Conservation (phyloP, 2,329 filamentous ascomycete species). For the Aspergillus tamarii region DNA sequence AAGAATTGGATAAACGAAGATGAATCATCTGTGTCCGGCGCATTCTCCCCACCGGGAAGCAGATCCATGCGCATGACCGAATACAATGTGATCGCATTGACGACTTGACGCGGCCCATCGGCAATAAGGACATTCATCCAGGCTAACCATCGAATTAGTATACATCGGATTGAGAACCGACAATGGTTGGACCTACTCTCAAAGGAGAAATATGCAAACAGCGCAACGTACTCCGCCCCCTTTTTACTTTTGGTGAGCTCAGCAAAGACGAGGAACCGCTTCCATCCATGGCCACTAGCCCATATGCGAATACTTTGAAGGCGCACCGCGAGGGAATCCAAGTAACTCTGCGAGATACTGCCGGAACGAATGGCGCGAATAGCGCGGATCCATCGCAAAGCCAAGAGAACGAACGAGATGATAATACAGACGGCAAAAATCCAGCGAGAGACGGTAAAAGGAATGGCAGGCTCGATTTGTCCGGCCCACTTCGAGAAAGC, state of each 20-base stretch:
- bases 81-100: conserved; percentile 88
- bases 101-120: conserved; percentile 85
- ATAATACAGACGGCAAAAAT: conserved; percentile 94
- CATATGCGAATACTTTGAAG: conserved; percentile 81
- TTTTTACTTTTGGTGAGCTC: conserved; percentile 90
- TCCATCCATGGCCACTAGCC: conserved; percentile 73
- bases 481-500: conserved; percentile 89
- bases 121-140: conserved; percentile 89
- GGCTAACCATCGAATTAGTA: conserved; percentile 53
- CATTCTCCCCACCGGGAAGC: conserved; percentile 61
- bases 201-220: conserved; percentile 87
- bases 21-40: conserved; percentile 60
- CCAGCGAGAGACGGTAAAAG: conserved; percentile 82
- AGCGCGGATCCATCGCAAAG: conserved; percentile 78
- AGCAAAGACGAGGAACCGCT: conserved; percentile 88
- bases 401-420: conserved; percentile 80
- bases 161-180: not conserved
- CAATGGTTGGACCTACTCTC: conserved; percentile 50
- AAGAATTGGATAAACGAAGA: conserved; percentile 75
- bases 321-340: conserved; percentile 83
- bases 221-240: conserved; percentile 83
- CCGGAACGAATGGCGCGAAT: conserved; percentile 79
- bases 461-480: conserved; percentile 76
- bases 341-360: conserved; percentile 86
- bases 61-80: conserved; percentile 79